Conservation (phyloP, 2,329 filamentous ascomycete genomes). For the Aspergillus transmontanensis region DNA sequence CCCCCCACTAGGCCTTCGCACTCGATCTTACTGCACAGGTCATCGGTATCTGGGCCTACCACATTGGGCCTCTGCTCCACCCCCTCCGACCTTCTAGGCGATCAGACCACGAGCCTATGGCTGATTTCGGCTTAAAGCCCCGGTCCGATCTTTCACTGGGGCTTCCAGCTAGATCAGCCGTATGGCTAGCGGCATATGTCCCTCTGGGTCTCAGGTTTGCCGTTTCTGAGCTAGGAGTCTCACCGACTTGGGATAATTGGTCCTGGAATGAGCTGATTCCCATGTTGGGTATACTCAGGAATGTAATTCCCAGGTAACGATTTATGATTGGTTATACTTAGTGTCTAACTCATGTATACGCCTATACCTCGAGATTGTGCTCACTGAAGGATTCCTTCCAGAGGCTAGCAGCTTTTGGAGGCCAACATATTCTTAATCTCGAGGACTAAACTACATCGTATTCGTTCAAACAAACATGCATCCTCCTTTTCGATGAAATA, state of each 20-base stretch:
- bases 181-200: neutral
- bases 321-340: neutral
- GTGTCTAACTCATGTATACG: neutral
- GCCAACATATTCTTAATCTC: neutral
- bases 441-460: neutral
- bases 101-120: slow-evolving; percentile 8
- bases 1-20: neutral
- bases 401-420: neutral
- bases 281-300: neutral
- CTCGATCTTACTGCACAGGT: neutral
- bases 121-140: neutral
- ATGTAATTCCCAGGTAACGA: neutral
- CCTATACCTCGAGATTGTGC: neutral
- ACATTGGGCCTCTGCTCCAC: neutral
- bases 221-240: neutral
- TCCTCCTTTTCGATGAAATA: neutral
- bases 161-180: neutral
- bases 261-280: neutral
- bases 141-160: neutral
- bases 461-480: neutral
- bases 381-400: neutral
- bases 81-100: neutral
- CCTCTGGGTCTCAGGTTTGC: neutral
- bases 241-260: neutral
- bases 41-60: neutral